These are phyloP conservation scores for Schizophyllum amplum DNA, from an alignment of 1,284 basidiomycete species.

Conservation along the genomic window DNA sequence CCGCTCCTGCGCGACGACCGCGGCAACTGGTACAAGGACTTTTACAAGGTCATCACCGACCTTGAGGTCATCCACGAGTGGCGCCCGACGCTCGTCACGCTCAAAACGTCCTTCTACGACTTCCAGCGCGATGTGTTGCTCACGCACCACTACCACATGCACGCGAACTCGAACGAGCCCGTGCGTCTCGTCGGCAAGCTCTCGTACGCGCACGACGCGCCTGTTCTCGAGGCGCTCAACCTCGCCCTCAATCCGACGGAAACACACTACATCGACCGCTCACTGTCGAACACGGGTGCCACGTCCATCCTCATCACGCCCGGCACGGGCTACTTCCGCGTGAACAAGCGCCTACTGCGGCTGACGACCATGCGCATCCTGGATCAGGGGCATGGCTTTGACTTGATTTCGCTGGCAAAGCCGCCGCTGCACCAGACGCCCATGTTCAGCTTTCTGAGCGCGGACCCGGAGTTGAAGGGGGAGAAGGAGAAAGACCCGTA, in stretches of 20 bases:
- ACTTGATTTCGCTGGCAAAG: constrained; percentile 88
- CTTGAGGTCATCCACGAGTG: constrained; percentile 85
- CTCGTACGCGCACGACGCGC: constrained; percentile 89
- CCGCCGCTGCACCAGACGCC: constrained; percentile 90
- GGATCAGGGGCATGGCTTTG: constrained; percentile 88
- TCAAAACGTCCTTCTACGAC: constrained; percentile 85
- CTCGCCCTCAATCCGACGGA: constrained; percentile 91
- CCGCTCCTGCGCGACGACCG: constrained; percentile 69
- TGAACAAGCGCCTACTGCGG: constrained; percentile 84
- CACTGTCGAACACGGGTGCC: constrained; percentile 86
- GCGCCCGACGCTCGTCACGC: constrained; percentile 76
- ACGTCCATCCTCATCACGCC: constrained; percentile 86
- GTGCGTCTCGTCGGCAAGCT: constrained; percentile 72
- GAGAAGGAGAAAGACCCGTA: constrained; percentile 31
- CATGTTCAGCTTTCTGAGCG: constrained; percentile 73
- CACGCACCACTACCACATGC: constrained; percentile 75
- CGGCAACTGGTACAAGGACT: constrained; percentile 88
- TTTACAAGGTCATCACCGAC: constrained; percentile 92
- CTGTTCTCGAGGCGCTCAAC: constrained; percentile 91
- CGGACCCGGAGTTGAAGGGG: constrained; percentile 37
- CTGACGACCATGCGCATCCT: constrained; percentile 94
- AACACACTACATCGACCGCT: constrained; percentile 94
- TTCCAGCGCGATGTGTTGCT: constrained; percentile 85
- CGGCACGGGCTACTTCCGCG: constrained; percentile 91
- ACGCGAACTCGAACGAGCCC: constrained; percentile 39